Percentiles rank a stretch among this genome's conserved stretches.
Evolutionary conservation across 2,329 filamentous ascomycete genomes (phyloP).

Genomic region (Colletotrichum liaoningense): DNA sequence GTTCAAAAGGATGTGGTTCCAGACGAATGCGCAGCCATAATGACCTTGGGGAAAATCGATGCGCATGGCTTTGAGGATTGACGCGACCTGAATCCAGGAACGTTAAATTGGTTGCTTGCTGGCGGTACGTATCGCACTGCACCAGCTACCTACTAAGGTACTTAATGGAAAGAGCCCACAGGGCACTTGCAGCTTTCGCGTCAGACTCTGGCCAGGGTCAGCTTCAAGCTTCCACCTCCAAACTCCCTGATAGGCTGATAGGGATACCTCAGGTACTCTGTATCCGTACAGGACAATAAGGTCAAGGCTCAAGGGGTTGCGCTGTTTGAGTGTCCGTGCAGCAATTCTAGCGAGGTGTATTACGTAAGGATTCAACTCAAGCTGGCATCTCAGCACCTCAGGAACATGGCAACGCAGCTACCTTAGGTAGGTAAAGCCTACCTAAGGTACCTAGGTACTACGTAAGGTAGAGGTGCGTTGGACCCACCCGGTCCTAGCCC

Average conservation of each 20-base stretch:
- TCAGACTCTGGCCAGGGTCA: neutral
- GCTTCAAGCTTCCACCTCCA: neutral
- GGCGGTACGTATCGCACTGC: neutral
- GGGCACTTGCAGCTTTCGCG: neutral
- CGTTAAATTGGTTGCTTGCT: neutral
- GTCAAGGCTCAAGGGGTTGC: neutral
- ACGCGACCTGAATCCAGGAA: constrained; percentile 9
- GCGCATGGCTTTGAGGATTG: neutral
- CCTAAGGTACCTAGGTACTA: neutral
- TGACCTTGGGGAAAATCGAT: neutral
- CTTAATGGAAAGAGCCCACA: neutral
- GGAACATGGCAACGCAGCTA: constrained; percentile 1
- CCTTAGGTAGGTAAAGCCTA: neutral
- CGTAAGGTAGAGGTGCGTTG: neutral
- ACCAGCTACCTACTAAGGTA: neutral
- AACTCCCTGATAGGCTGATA: neutral
- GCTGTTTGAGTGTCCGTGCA: neutral
- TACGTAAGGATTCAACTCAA: neutral
- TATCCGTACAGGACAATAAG: neutral
- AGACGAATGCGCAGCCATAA: neutral
- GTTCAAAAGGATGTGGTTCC: neutral
- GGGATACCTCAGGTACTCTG: no score
- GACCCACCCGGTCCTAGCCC: neutral
- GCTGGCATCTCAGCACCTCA: neutral
- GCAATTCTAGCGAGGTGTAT: neutral